Evolutionary conservation across 345 rosid genomes (phyloP), one percentile per base, ranked within the genome.

Genomic region (Anacardium occidentale): DNA sequence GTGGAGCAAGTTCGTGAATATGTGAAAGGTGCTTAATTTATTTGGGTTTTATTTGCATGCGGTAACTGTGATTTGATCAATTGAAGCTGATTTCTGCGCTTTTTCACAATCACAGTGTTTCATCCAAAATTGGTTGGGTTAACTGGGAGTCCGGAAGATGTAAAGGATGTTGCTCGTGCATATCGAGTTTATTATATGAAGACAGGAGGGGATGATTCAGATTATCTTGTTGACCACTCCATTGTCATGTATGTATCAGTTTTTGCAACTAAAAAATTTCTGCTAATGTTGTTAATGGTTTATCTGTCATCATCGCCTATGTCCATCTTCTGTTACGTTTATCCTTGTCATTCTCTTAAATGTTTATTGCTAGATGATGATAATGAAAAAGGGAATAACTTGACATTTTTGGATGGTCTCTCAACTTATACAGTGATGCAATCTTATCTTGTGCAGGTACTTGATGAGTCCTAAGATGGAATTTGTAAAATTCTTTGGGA

Each of bases 181-280:
- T 95, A 87, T 75, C 90, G 98, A 60, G 96, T 95, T 34, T 95
- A 95, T 78, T 95, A 90, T 81, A 95, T 95, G 99, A 95, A 95
- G 82, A 91, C 97, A 1, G 90, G 80, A 21, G 99, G 90, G 76
- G 98, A 95, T 85, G 98, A 93, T 80, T 91, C 97, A 3, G 99
- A 95, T 82, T 95, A 95, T 83, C 99, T 93, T 51, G 97, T 93
- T 55, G 99, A 95, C 84, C 99, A 92, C 88, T 92, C 98, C 72
- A 93, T 95, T 54, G 93, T 95, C 83, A 93, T 89, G 98, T 93
- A 90, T 4, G 89, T 80, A 17, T 65, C 45, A 62, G 48, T 70
- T 47, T 73, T 70, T 68, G 10, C 10, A 20, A 37, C n/a, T 48
- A n/a, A 3, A 13, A 50, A 21, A 15, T 69, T 40, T 56, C 12